phyloP scores from a whole-genome alignment of 805 yeast genomes.

The Sungouiella thailandica region DNA sequence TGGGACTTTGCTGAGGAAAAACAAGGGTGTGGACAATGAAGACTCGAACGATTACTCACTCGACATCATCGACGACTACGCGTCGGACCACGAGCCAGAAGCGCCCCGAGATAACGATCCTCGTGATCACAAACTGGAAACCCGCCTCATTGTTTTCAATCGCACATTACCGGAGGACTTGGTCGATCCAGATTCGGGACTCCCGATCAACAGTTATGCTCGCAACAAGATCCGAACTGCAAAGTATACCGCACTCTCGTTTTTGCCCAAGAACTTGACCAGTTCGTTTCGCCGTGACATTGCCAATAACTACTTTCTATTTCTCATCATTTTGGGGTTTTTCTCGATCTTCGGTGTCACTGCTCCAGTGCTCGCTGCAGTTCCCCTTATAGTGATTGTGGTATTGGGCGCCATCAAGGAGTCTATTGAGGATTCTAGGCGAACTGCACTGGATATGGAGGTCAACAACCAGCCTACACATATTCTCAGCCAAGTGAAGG shows the following conservation, averaged over 20 bases:
- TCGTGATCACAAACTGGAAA: slow-evolving; percentile 20
- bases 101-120: slow-evolving; percentile 18
- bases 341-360: slow-evolving; percentile 64
- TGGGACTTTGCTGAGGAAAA: slow-evolving; percentile 11
- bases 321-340: slow-evolving; percentile 50
- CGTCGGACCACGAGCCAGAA: slow-evolving; percentile 20
- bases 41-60: slow-evolving; percentile 10
- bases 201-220: slow-evolving; percentile 38
- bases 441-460: slow-evolving; percentile 60
- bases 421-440: slow-evolving; percentile 70
- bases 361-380: slow-evolving; percentile 70
- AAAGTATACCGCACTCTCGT: slow-evolving; percentile 55
- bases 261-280: slow-evolving; percentile 51
- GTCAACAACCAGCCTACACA: slow-evolving; percentile 71
- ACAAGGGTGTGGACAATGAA: not conserved
- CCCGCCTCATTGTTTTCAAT: slow-evolving; percentile 38
- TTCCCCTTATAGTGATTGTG: slow-evolving; percentile 77
- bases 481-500: slow-evolving; percentile 47
- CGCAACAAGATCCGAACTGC: slow-evolving; percentile 60
- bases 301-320: slow-evolving; percentile 56
- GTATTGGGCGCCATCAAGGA: slow-evolving; percentile 70
- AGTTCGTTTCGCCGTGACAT: slow-evolving; percentile 50
- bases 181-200: slow-evolving; percentile 31
- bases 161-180: slow-evolving; percentile 53
- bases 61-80: slow-evolving; percentile 5